These are phyloP conservation scores for Pseudocercospora eumusae DNA, from an alignment of 2,329 filamentous ascomycete species.

Conservation along the genomic window DNA sequence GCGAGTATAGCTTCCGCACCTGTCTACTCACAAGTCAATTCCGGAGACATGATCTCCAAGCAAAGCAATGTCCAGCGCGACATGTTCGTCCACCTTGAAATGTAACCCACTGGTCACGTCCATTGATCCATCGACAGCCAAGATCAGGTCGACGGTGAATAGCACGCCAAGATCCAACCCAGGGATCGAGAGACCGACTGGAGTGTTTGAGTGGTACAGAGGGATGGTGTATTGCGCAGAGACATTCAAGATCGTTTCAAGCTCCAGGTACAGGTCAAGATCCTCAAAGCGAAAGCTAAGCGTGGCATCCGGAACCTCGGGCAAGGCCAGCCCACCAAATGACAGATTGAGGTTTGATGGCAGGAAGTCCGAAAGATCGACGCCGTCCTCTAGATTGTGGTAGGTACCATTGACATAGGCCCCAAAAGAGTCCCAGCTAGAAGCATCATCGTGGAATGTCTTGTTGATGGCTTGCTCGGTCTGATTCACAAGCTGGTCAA, in stretches of 20 bases:
- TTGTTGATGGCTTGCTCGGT: neutral
- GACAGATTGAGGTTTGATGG: neutral
- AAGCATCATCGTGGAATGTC: neutral
- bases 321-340: neutral
- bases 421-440: constrained; percentile 26
- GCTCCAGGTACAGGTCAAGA: constrained; percentile 10
- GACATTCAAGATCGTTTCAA: neutral
- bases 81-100: constrained; percentile 55
- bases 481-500: neutral
- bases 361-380: neutral
- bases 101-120: constrained; percentile 59
- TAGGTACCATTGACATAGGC: no score
- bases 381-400: neutral
- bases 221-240: constrained; percentile 51
- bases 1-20: neutral
- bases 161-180: constrained; percentile 54
- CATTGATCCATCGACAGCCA: constrained; percentile 51
- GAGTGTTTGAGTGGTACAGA: constrained; percentile 43
- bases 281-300: constrained; percentile 11
- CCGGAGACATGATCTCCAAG: constrained; percentile 54
- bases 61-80: constrained; percentile 52
- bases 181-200: constrained; percentile 45
- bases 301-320: neutral
- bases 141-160: constrained; percentile 55
- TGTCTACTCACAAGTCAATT: constrained; percentile 54